phyloP scores from a whole-genome alignment of 1,284 basidiomycete genomes.

The Rhizoctonia solani region DNA sequence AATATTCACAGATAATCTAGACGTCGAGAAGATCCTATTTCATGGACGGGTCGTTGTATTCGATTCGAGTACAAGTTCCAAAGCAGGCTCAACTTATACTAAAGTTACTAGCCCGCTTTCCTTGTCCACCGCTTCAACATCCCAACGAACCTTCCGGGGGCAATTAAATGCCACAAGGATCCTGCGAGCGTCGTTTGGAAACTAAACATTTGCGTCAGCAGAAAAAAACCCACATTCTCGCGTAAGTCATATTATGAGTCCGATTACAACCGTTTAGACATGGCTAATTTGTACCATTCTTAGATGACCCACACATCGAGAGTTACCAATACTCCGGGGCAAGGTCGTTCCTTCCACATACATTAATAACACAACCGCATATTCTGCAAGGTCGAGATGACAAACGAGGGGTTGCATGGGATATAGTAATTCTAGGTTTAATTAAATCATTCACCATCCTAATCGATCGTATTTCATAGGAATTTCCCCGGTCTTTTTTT shows the following conservation, averaged over 20 bases:
- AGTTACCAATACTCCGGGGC: slow-evolving; percentile 27
- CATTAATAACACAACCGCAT: slow-evolving; percentile 1
- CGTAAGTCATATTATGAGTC: neutral
- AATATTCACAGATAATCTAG: neutral
- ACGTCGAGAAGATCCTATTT: slow-evolving; percentile 23
- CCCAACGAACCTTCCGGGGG: slow-evolving; percentile 19
- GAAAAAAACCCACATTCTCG: slow-evolving; percentile 26
- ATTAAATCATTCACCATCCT: neutral
- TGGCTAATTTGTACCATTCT: no score
- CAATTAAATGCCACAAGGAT: slow-evolving; percentile 31
- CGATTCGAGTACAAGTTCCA: neutral
- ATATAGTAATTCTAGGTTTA: slow-evolving; percentile 3
- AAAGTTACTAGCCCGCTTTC: slow-evolving; percentile 10
- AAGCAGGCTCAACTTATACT: neutral
- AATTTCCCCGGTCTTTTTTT: slow-evolving; percentile 26
- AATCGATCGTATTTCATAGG: neutral
- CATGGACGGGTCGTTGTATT: slow-evolving; percentile 25
- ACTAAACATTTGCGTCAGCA: slow-evolving; percentile 25
- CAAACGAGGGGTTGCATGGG: slow-evolving; percentile 12
- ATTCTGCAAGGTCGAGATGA: slow-evolving; percentile 21
- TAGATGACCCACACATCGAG: slow-evolving; percentile 26
- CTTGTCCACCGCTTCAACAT: slow-evolving; percentile 10
- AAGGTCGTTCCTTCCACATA: slow-evolving; percentile 26
- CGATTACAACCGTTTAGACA: neutral
- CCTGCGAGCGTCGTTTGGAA: slow-evolving; percentile 31